These are phyloP conservation scores for Debaryomyces subglobosus DNA, from an alignment of 1,139 yeast species.

Conservation along the genomic window DNA sequence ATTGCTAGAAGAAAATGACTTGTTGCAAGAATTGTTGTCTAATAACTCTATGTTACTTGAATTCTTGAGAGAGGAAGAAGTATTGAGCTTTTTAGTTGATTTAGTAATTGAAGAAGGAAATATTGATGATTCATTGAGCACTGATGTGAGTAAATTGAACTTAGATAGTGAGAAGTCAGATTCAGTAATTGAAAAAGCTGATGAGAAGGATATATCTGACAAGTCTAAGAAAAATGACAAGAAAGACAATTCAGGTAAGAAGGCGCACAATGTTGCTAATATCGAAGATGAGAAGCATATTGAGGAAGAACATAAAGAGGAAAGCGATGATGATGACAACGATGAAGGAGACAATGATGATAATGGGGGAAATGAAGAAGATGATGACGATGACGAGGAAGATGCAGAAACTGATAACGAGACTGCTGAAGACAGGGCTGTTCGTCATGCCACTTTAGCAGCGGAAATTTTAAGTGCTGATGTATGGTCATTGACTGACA, in stretches of 20 bases:
- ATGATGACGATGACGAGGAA: constrained; percentile 17
- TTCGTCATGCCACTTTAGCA: constrained; percentile 80
- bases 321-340: constrained; percentile 19
- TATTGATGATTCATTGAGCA: constrained; percentile 12
- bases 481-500: constrained; percentile 92
- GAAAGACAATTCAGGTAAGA: constrained; percentile 5
- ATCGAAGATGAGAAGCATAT: constrained; percentile 14
- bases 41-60: constrained; percentile 83
- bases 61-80: constrained; percentile 74
- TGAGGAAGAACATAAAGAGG: constrained; percentile 16
- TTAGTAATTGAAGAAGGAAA: constrained; percentile 59
- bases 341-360: constrained; percentile 15
- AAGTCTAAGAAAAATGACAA: constrained; percentile 11
- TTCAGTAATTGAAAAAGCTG: neutral
- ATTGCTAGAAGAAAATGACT: constrained; percentile 81
- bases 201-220: neutral
- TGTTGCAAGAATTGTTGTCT: constrained; percentile 79
- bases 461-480: constrained; percentile 91
- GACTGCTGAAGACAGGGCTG: constrained; percentile 54
- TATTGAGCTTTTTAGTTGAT: constrained; percentile 65
- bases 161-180: constrained; percentile 12
- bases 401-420: constrained; percentile 28
- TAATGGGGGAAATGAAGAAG: constrained; percentile 15
- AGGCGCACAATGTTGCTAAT: constrained; percentile 13
- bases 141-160: constrained; percentile 10